Percentiles rank a stretch among this genome's conserved stretches.
These are phyloP conservation scores for Hypsizygus ulmarius DNA, from an alignment of 1,284 basidiomycete genomes.

Conservation along the genomic window DNA sequence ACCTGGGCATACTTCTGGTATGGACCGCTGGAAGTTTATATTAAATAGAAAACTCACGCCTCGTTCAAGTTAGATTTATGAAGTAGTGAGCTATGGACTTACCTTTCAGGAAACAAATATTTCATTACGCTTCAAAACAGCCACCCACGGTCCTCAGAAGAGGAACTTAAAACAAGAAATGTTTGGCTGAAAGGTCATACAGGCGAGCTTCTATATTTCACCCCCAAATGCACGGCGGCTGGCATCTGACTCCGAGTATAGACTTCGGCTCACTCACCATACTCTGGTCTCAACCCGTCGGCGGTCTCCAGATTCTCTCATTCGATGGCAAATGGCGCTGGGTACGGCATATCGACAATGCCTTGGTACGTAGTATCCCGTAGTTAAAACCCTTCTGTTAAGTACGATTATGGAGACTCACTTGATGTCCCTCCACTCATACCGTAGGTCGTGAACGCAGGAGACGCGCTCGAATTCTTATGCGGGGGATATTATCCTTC, in stretches of 20 bases:
- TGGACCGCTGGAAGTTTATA: slow-evolving; percentile 6
- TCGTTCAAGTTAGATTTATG: slow-evolving; percentile 40
- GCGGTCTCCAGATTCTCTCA: slow-evolving; percentile 47
- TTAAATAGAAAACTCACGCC: background rate
- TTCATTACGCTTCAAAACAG: slow-evolving; percentile 5
- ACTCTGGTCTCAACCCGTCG: slow-evolving; percentile 57
- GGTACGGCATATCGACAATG: slow-evolving; percentile 18
- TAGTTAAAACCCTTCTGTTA: background rate
- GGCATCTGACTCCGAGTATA: slow-evolving; percentile 18
- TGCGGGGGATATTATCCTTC: slow-evolving; percentile 51
- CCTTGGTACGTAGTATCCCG: slow-evolving; percentile 9
- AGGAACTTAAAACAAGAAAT: slow-evolving; percentile 46
- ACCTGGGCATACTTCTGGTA: slow-evolving; percentile 43
- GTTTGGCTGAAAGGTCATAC: slow-evolving; percentile 58
- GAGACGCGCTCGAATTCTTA: slow-evolving; percentile 47
- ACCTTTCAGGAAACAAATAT: background rate
- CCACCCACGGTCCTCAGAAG: slow-evolving; percentile 37
- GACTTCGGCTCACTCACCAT: slow-evolving; percentile 53
- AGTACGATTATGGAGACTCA: background rate
- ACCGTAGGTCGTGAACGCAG: slow-evolving; percentile 19
- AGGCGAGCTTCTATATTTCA: slow-evolving; percentile 28
- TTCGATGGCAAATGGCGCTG: slow-evolving; percentile 44
- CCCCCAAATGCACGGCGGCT: background rate
- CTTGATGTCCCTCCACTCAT: background rate
- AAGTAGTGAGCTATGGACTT: slow-evolving; percentile 36